Conservation (phyloP, 1,284 basidiomycete genomes). For the Cryptococcus amylolentus region DNA sequence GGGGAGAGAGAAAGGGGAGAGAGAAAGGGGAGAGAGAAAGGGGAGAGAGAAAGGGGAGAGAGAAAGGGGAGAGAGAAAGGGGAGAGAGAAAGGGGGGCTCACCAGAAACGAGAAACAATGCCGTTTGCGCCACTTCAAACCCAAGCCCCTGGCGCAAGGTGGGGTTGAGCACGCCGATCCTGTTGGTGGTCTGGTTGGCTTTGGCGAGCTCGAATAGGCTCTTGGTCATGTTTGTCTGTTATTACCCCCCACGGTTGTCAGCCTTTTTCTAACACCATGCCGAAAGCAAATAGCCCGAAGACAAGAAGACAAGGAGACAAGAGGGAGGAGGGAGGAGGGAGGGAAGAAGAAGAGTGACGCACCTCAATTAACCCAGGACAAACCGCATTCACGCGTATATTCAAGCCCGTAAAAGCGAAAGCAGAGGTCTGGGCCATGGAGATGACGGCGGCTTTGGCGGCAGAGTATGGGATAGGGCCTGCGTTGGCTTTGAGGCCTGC, state of each 20-base stretch:
- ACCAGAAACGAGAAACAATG: constrained; percentile 84
- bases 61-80: background rate
- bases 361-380: constrained; percentile 84
- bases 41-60: background rate
- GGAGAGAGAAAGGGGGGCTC: constrained; percentile 24
- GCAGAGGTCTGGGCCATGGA: constrained; percentile 76
- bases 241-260: too few species aligned
- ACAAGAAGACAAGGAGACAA: too few species aligned
- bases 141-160: constrained; percentile 69
- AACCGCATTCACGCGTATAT: constrained; percentile 83
- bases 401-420: constrained; percentile 74
- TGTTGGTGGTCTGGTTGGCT: constrained; percentile 64
- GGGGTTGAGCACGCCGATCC: constrained; percentile 84
- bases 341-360: too few species aligned
- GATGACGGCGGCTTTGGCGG: constrained; percentile 85
- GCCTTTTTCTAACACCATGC: too few species aligned
- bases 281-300: too few species aligned
- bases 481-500: constrained; percentile 83
- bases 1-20: too few species aligned
- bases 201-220: constrained; percentile 71
- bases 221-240: constrained; percentile 55
- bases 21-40: too few species aligned
- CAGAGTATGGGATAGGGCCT: constrained; percentile 80
- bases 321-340: too few species aligned
- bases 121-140: constrained; percentile 70